Evolutionary conservation across 345 rosid genomes (phyloP).

Genomic region (Eucalyptus cloeziana): DNA sequence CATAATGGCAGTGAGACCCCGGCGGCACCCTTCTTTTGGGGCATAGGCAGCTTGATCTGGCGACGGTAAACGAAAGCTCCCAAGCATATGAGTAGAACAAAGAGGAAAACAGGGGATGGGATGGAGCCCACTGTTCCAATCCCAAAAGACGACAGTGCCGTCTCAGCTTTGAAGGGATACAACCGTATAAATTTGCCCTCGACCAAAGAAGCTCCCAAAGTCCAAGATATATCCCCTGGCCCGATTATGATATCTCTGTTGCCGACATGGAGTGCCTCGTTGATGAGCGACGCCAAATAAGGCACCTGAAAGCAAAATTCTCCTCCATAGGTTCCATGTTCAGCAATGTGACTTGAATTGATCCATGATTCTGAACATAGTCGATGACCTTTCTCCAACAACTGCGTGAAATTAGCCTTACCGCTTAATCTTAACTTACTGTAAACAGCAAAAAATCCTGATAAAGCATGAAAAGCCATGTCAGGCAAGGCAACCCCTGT

Average conservation of each 20-base stretch:
- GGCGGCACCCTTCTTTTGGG: conserved; percentile 12
- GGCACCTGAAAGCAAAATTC: conserved; percentile 33
- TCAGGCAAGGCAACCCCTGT: not conserved
- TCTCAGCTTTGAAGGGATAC: not conserved
- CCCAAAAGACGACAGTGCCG: not conserved
- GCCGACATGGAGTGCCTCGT: conserved; percentile 23
- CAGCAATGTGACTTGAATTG: not conserved
- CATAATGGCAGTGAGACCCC: conserved; percentile 22
- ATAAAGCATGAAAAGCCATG: conserved; percentile 34
- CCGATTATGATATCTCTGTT: conserved; percentile 28
- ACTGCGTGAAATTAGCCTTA: conserved; percentile 21
- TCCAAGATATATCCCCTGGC: conserved; percentile 56
- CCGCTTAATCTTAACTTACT: conserved; percentile 18
- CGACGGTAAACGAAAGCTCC: conserved; percentile 10
- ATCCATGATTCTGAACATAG: conserved; percentile 26
- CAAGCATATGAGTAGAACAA: conserved; percentile 19
- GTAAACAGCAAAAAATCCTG: conserved; percentile 41
- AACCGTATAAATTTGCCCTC: conserved; percentile 23
- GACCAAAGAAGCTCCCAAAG: conserved; percentile 44
- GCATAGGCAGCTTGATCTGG: conserved; percentile 40
- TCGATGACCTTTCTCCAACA: conserved; percentile 28
- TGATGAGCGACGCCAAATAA: conserved; percentile 30
- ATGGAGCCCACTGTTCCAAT: not conserved
- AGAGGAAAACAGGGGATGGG: conserved; percentile 18
- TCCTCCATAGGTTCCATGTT: conserved; percentile 6